Evolutionary conservation across 202 grass and related monocot species (phyloP), one percentile per base, ranked within the genome.

Genomic region (Musa balbisiana): DNA sequence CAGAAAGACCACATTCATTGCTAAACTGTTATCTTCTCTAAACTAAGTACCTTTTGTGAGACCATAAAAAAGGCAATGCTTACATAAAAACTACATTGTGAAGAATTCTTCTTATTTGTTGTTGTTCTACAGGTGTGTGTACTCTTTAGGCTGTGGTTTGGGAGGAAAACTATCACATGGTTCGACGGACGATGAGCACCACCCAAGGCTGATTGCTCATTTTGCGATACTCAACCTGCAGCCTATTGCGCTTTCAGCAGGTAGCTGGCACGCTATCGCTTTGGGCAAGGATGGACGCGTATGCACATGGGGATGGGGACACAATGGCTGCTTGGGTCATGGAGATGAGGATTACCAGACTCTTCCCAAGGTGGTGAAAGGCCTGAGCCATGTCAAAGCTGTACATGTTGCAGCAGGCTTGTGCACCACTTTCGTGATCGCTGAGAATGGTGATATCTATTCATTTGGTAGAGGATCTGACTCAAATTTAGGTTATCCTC

Each of bases 251-350:
- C 86, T 96, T 85, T 86, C 88, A 76, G 92, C 88, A 73, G 88
- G 92, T 77, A 88, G 88, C 60, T 96, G 92, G 92, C 88, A 96
- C 75, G 92, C 88, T 75, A 88, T 84, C 63, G 82, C 91, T 78
- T 86, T 95, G 25, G 80, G 86, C 43, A 85, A 84, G 73, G 92
- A 96, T 85, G 92, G 86, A 26, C 80, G 86, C 24, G 84, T 96
- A 33, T 96, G 92, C 82, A 96, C 92, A 59, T 96, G 92, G 92
- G 92, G 92, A 83, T 96, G 92, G 92, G 92, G 92, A 20, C 78
- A 86, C 49, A 91, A 96, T 79, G 92, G 92, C 67, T 96, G 92
- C 75, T 89, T 91, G 82, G 92, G 92, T 78, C 92, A 96, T 88
- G 88, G 84, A 64, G 91, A 96, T 81, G 92, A 96, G 82, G 92